Evolutionary conservation across 495 filamentous ascomycete genomes (phyloP).

Genomic region (Tuber aestivum): DNA sequence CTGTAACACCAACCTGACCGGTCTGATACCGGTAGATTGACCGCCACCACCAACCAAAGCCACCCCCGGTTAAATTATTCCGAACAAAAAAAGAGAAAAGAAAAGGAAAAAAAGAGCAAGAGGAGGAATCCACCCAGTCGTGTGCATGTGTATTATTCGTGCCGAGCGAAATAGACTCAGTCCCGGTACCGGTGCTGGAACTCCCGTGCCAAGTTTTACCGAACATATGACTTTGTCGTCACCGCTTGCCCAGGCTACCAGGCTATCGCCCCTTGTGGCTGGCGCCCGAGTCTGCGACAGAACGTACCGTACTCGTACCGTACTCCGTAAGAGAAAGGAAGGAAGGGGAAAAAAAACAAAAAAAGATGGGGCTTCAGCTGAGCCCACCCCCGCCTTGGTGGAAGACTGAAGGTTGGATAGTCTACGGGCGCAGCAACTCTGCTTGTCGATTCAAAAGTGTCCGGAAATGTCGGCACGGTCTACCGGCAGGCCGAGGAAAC

Average conservation of each 20-base stretch:
- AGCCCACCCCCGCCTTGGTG: background rate
- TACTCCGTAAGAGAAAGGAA: background rate
- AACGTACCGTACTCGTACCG: too few species aligned
- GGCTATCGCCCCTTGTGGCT: background rate
- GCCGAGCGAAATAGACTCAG: background rate
- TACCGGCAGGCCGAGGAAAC: background rate
- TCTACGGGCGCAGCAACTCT: background rate
- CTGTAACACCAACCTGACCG: background rate
- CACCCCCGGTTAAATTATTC: background rate
- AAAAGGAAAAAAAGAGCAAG: background rate
- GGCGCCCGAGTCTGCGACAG: background rate
- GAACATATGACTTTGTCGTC: background rate
- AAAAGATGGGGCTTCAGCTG: background rate
- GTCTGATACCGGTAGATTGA: too few species aligned
- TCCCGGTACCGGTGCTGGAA: background rate
- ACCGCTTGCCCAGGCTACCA: background rate
- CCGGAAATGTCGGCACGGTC: background rate
- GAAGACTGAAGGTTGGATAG: background rate
- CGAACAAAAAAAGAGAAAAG: background rate
- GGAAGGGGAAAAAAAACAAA: background rate
- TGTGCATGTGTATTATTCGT: background rate
- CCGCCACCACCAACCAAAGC: background rate
- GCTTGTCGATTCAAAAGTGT: background rate
- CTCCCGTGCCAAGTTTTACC: background rate
- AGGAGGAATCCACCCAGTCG: background rate